These are phyloP conservation scores for Yamadazyma nakazawae DNA, from an alignment of 805 yeast species.

Conservation along the genomic window DNA sequence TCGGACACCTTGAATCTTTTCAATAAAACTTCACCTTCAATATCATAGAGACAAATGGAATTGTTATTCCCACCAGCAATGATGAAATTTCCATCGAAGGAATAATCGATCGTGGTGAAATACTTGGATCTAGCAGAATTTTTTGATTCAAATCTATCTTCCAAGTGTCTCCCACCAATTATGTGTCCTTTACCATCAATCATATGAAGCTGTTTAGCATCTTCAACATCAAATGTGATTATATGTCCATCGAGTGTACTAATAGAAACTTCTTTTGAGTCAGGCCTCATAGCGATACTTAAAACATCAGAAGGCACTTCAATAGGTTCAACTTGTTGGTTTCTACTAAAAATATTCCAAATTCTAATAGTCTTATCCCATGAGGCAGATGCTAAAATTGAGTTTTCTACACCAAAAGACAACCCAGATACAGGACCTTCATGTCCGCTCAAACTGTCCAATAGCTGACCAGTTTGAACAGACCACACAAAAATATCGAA, in stretches of 20 bases:
- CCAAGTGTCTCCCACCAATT: conserved; percentile 76
- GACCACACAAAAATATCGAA: conserved; percentile 96
- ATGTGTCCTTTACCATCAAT: conserved; percentile 87
- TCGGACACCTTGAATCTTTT: conserved; percentile 79
- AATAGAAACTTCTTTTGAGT: conserved; percentile 86
- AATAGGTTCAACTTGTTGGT: conserved; percentile 87
- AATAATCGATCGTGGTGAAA: conserved; percentile 77
- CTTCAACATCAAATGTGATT: conserved; percentile 76
- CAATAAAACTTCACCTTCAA: conserved; percentile 80
- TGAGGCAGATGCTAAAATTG: conserved; percentile 80
- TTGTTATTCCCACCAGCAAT: conserved; percentile 94
- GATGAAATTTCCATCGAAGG: conserved; percentile 83
- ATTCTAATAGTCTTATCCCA: conserved; percentile 95
- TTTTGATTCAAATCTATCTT: conserved; percentile 77
- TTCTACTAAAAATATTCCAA: conserved; percentile 89
- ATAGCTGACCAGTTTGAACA: conserved; percentile 88
- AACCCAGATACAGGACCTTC: conserved; percentile 92
- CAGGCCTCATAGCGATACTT: conserved; percentile 82
- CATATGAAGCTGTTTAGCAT: conserved; percentile 73
- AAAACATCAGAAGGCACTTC: conserved; percentile 82
- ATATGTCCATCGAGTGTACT: conserved; percentile 87
- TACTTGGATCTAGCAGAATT: conserved; percentile 82
- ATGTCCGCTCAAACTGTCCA: conserved; percentile 88
- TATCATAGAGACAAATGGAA: conserved; percentile 86
- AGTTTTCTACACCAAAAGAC: conserved; percentile 77